Conservation (phyloP, 2,329 filamentous ascomycete species). For the Claviceps sp. region DNA sequence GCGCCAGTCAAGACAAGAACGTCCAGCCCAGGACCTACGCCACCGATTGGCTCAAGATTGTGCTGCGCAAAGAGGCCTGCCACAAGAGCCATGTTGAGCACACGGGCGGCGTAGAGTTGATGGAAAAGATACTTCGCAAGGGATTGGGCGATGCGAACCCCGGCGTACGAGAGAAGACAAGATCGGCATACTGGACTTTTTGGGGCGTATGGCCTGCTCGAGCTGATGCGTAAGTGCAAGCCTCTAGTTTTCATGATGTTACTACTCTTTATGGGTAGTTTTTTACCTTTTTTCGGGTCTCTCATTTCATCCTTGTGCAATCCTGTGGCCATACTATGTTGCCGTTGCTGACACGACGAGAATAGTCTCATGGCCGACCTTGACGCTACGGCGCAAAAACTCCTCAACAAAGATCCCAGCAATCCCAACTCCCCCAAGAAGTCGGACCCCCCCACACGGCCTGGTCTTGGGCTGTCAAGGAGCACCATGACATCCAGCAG, state of each 20-base stretch:
- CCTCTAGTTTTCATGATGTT: too few relatives aligned
- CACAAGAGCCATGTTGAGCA: constrained; percentile 80
- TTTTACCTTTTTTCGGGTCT: background rate
- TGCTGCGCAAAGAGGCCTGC: constrained; percentile 62
- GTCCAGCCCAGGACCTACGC: constrained; percentile 71
- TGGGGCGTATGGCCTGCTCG: constrained; percentile 62
- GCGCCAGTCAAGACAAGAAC: constrained; percentile 84
- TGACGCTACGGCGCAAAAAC: constrained; percentile 63
- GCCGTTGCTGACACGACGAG: constrained; percentile 10
- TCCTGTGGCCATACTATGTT: too few relatives aligned
- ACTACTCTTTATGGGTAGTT: too few relatives aligned
- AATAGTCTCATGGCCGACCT: constrained; percentile 62
- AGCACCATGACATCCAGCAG: constrained; percentile 46
- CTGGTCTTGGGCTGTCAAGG: constrained; percentile 48
- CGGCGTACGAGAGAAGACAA: constrained; percentile 74
- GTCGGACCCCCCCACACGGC: constrained; percentile 31
- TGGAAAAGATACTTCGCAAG: constrained; percentile 82
- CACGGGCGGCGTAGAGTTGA: constrained; percentile 63
- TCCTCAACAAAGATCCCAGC: constrained; percentile 69
- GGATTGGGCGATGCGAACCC: constrained; percentile 84
- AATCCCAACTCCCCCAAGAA: constrained; percentile 62
- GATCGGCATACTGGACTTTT: constrained; percentile 78
- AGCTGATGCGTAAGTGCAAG: constrained; percentile 52
- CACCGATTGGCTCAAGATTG: constrained; percentile 69
- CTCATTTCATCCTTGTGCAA: background rate